Evolutionary conservation across 1,284 basidiomycete species (phyloP).

Genomic region (Singerocomus inundabilis): DNA sequence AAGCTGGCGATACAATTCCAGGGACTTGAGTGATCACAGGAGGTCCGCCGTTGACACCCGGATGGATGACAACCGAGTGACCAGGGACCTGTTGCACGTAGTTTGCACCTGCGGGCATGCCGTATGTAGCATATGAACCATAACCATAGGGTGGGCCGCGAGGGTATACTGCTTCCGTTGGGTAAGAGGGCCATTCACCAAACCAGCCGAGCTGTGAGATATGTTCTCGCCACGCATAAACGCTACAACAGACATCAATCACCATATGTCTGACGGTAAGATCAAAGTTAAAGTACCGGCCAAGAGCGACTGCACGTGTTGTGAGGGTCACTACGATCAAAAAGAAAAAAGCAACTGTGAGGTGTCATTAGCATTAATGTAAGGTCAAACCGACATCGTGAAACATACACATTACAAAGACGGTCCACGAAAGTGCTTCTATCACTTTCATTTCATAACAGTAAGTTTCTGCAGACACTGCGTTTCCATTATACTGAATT

Average conservation of each 20-base stretch:
- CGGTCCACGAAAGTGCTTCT: constrained; percentile 74
- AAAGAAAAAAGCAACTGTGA: constrained; percentile 44
- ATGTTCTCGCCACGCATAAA: constrained; percentile 49
- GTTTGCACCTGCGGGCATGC: constrained; percentile 20
- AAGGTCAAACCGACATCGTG: constrained; percentile 37
- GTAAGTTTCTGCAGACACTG: constrained; percentile 55
- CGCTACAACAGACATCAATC: constrained; percentile 18
- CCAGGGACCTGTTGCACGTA: constrained; percentile 53
- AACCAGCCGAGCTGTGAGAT: constrained; percentile 54
- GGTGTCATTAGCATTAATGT: constrained; percentile 34
- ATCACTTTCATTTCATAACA: constrained; percentile 79
- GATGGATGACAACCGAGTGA: constrained; percentile 69
- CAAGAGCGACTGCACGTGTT: constrained; percentile 42
- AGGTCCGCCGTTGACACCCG: constrained; percentile 56
- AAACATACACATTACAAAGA: constrained; percentile 58
- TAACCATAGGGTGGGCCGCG: constrained; percentile 20
- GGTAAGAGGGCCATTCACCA: constrained; percentile 46
- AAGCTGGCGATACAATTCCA: constrained; percentile 36
- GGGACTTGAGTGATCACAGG: constrained; percentile 64
- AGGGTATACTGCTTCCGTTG: constrained; percentile 25
- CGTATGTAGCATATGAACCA: constrained; percentile 28
- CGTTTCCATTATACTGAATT: constrained; percentile 4
- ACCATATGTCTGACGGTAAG: background rate
- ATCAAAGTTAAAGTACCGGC: constrained; percentile 28
- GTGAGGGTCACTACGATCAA: constrained; percentile 44